Evolutionary conservation across 2,329 filamentous ascomycete species (phyloP), one percentile per base, ranked within the genome.

Genomic region (Diplodia intermedia): DNA sequence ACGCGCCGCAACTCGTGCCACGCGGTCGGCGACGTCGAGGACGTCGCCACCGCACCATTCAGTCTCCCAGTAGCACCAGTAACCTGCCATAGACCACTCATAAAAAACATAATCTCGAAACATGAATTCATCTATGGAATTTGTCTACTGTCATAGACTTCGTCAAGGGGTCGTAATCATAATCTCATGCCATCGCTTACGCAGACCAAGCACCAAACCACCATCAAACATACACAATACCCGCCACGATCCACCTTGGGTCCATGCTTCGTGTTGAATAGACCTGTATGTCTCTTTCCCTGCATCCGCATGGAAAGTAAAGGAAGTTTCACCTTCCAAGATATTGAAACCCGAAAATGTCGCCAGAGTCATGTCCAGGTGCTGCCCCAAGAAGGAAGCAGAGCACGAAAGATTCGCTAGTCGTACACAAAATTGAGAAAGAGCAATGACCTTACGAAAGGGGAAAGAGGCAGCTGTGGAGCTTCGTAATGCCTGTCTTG

Each of bases 401-500:
- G 43, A 20, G 9, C 40, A n/a, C 6, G 26, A 29, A 6, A 7
- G n/a, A 11, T 9, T 60, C 4, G 20, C 38, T 20, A 33, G 15
- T 47, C 26, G 15, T 38, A 40, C 43, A 53, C n/a, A 38, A 26
- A 26, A 33, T 36, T 4, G 47, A 52, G 38, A 15, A 31, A 36
- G 23, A 52, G 50, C 18, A n/a, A 52, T 33, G 29, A 6, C 9
- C 40, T 33, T 18, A 29, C 33, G 15, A 40, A 38, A 23, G 20
- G 36, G 54, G 33, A 23, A n/a, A 4, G 9, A 38, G 40, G 60
- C 60, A 63, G 31, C 43, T 63, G 47, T 52, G 60, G 29, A 63
- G 60, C 60, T 63, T 38, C 26, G 23, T 9, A 26, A 18, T 52
- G 47, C 43, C 60, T 52, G 47, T 63, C 60, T 63, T 52, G 18